phyloP scores from a whole-genome alignment of 2,329 filamentous ascomycete species.

The Corynespora cassiicola region DNA sequence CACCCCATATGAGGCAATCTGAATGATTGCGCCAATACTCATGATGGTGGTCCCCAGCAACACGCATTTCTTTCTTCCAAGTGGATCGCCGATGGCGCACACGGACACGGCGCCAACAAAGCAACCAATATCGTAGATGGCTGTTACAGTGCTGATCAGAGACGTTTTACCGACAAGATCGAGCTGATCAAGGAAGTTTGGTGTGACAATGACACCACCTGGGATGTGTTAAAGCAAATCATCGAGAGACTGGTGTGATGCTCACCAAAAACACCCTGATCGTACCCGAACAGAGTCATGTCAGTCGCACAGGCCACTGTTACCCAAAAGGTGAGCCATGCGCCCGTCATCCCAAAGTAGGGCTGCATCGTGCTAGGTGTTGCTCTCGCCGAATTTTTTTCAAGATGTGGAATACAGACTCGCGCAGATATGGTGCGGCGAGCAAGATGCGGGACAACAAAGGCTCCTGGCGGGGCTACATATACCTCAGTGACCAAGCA shows the following conservation, averaged over 20 bases:
- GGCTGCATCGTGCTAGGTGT: constrained; percentile 48
- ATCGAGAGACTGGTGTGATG: not conserved
- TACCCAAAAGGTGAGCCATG: constrained; percentile 65
- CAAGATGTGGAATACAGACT: no score
- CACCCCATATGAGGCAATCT: constrained; percentile 53
- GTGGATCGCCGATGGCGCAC: constrained; percentile 53
- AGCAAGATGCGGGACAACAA: no score
- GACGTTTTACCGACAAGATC: constrained; percentile 51
- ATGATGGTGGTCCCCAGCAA: constrained; percentile 57
- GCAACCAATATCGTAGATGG: constrained; percentile 66
- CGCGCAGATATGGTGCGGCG: no score
- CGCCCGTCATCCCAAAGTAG: constrained; percentile 62
- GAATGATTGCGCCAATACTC: constrained; percentile 56
- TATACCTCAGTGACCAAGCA: no score
- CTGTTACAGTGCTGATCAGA: constrained; percentile 57
- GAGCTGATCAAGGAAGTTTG: constrained; percentile 59
- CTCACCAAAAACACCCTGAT: constrained; percentile 60
- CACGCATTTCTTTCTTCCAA: constrained; percentile 57
- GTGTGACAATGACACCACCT: constrained; percentile 62
- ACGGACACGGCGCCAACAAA: constrained; percentile 62
- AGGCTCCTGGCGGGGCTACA: no score
- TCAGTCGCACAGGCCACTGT: constrained; percentile 44
- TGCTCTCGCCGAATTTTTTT: no score
- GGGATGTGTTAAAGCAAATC: constrained; percentile 3
- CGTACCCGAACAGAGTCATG: constrained; percentile 54